Evolutionary conservation across 345 rosid genomes (phyloP).

Genomic region (Eucalyptus pumila): DNA sequence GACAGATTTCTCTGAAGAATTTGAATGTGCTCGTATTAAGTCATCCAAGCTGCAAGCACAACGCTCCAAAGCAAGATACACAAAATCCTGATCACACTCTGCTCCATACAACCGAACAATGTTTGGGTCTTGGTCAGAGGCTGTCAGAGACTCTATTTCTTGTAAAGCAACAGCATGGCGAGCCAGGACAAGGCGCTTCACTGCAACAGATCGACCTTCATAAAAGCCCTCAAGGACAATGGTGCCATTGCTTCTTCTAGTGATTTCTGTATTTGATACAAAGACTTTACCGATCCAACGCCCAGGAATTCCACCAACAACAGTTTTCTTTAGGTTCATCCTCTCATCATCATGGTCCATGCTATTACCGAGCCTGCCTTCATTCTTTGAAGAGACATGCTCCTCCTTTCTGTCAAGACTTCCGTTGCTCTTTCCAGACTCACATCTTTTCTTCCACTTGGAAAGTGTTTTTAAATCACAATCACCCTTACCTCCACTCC

Average conservation of each 20-base stretch:
- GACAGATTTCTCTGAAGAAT: slow-evolving; percentile 8
- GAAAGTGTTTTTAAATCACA: slow-evolving; percentile 20
- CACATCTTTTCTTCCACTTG: slow-evolving; percentile 44
- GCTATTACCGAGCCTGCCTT: slow-evolving; percentile 14
- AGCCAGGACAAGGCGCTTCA: slow-evolving; percentile 81
- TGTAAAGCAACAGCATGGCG: slow-evolving; percentile 76
- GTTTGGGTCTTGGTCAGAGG: slow-evolving; percentile 78
- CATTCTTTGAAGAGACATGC: slow-evolving; percentile 7
- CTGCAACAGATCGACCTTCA: slow-evolving; percentile 88
- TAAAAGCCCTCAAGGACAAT: slow-evolving; percentile 75
- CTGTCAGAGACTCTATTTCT: slow-evolving; percentile 88
- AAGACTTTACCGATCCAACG: slow-evolving; percentile 60
- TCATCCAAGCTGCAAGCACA: slow-evolving; percentile 74
- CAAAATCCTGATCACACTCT: slow-evolving; percentile 84
- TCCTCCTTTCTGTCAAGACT: slow-evolving; percentile 19
- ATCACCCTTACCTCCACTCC: slow-evolving; percentile 4
- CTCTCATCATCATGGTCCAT: slow-evolving; percentile 7
- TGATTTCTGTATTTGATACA: slow-evolving; percentile 67
- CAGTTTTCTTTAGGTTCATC: slow-evolving; percentile 26
- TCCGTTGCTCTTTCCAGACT: slow-evolving; percentile 34
- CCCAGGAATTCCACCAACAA: slow-evolving; percentile 34
- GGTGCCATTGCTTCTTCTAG: slow-evolving; percentile 90
- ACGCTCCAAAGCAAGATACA: slow-evolving; percentile 85
- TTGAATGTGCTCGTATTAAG: slow-evolving; percentile 41
- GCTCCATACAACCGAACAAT: slow-evolving; percentile 90